phyloP scores from a whole-genome alignment of 1,284 basidiomycete genomes.

The Ustilago vetiveriae region DNA sequence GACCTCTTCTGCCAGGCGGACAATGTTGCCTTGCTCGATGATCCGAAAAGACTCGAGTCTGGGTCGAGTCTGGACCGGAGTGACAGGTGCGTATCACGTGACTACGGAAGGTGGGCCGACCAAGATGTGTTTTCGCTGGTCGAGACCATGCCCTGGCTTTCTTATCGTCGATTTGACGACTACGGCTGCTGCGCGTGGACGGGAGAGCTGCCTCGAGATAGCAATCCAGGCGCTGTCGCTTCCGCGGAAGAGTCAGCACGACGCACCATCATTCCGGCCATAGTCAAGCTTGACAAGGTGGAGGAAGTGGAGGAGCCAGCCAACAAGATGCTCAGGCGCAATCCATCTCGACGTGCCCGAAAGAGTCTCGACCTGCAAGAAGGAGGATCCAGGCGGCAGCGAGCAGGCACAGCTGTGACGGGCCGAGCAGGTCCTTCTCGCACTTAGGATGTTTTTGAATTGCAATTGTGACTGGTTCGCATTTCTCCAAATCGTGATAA shows the following conservation, averaged over 20 bases:
- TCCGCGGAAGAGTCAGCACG: not conserved
- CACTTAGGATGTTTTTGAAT: not conserved
- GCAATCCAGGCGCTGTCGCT: not conserved
- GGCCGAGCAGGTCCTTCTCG: not conserved
- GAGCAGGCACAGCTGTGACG: not conserved
- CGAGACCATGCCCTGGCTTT: conserved; percentile 5
- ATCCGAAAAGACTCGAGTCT: too few relatives aligned
- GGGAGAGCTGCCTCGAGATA: conserved; percentile 7
- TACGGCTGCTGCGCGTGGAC: conserved; percentile 2
- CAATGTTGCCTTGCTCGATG: not conserved
- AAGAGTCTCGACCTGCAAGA: not conserved
- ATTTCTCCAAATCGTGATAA: too few relatives aligned
- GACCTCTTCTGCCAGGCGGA: not conserved
- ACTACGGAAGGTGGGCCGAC: conserved; percentile 7
- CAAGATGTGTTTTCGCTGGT: conserved; percentile 14
- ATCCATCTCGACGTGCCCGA: not conserved
- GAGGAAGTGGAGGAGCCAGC: not conserved
- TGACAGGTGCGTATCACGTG: too few relatives aligned
- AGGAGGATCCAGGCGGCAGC: not conserved
- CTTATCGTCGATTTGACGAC: not conserved
- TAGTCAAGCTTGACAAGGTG: not conserved
- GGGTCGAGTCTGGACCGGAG: too few relatives aligned
- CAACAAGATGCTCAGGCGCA: not conserved
- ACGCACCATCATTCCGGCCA: not conserved
- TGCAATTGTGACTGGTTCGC: too few relatives aligned